Evolutionary conservation across 257 asterid genomes (phyloP).

Genomic region (Paulownia fortunei): DNA sequence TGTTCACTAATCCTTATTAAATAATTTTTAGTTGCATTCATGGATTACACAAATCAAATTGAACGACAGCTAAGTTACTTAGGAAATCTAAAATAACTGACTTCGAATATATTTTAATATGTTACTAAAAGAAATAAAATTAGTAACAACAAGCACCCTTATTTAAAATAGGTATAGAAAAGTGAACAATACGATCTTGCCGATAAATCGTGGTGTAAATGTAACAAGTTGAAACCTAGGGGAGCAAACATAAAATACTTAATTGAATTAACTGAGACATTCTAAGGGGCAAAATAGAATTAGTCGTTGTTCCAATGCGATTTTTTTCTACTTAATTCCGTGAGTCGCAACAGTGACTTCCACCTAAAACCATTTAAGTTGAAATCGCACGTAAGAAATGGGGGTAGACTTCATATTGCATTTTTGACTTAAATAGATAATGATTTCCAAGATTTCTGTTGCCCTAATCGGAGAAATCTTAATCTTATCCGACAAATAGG

Average conservation of each 20-base stretch:
- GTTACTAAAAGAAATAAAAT: neutral
- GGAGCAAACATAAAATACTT: too few relatives aligned
- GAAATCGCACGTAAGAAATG: neutral
- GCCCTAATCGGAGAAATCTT: neutral
- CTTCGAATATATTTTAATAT: too few relatives aligned
- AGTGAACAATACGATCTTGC: neutral
- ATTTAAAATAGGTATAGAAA: neutral
- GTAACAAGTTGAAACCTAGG: constrained; percentile 5
- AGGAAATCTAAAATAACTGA: too few relatives aligned
- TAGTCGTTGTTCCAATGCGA: too few relatives aligned
- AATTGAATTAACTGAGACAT: neutral
- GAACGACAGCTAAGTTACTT: too few relatives aligned
- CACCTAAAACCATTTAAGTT: neutral
- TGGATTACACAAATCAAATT: too few relatives aligned
- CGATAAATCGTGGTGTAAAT: neutral
- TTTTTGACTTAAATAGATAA: neutral
- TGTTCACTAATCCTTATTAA: too few relatives aligned
- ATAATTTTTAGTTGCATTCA: too few relatives aligned
- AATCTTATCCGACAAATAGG: constrained; percentile 5
- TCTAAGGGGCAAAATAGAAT: too few relatives aligned
- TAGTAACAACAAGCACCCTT: neutral
- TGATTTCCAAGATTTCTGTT: neutral
- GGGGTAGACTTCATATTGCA: constrained; percentile 4
- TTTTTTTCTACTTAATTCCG: too few relatives aligned
- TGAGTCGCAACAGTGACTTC: constrained; percentile 4